Percentiles rank a stretch among this genome's conserved stretches.
phyloP scores from a whole-genome alignment of 306 rosid genomes.

The Heteromeles arbutifolia region DNA sequence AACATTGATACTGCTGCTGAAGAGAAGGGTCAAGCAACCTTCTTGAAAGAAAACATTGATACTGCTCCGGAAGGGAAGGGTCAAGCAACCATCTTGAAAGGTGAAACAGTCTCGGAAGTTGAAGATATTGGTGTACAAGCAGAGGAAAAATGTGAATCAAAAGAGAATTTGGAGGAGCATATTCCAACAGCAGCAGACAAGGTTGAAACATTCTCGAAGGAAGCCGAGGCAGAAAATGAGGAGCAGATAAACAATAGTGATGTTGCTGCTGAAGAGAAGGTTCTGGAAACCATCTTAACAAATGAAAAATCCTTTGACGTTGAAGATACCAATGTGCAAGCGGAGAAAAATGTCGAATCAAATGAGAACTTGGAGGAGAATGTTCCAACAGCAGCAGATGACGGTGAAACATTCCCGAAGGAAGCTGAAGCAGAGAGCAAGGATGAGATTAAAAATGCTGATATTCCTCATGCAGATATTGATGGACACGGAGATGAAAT shows the following conservation, averaged over 20 bases:
- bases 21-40: too few relatives aligned
- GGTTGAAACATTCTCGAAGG: slow-evolving; percentile 9
- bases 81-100: slow-evolving; percentile 1
- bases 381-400: not conserved
- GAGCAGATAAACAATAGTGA: not conserved
- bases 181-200: not conserved
- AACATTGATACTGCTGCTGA: too few relatives aligned
- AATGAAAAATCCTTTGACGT: not conserved
- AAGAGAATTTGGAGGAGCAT: slow-evolving; percentile 1
- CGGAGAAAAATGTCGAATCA: not conserved
- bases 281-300: not conserved
- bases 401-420: slow-evolving; percentile 9
- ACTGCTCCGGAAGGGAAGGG: not conserved
- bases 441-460: not conserved
- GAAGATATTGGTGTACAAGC: slow-evolving; percentile 1
- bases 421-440: slow-evolving; percentile 4
- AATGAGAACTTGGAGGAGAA: not conserved
- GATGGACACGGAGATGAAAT: too few relatives aligned
- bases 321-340: not conserved
- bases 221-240: slow-evolving; percentile 9
- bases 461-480: not conserved
- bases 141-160: not conserved
- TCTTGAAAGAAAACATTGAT: not conserved
- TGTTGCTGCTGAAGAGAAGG: slow-evolving; percentile 7
- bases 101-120: not conserved